Evolutionary conservation across 2,329 filamentous ascomycete species (phyloP).

Genomic region (Penicillium sp.): DNA sequence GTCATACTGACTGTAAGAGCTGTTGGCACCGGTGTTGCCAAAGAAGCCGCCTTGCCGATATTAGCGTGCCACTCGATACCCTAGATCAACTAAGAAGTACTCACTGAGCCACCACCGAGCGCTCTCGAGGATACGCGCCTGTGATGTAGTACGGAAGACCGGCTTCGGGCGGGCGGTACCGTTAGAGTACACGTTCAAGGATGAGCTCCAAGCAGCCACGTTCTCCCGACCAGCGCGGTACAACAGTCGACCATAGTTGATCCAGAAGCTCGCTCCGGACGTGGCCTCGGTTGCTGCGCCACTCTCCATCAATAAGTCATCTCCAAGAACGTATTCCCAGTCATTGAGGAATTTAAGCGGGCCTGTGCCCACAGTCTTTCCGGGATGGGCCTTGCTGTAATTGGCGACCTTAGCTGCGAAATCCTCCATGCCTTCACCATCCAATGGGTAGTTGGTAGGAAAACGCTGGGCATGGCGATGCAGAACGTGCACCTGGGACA

Average conservation of each 20-base stretch:
- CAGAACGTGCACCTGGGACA: slow-evolving; percentile 55
- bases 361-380: slow-evolving; percentile 42
- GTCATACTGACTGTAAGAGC: slow-evolving; percentile 34
- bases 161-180: slow-evolving; percentile 51
- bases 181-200: slow-evolving; percentile 42
- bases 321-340: slow-evolving; percentile 51
- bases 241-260: slow-evolving; percentile 54
- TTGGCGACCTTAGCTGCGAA: slow-evolving; percentile 51
- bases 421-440: slow-evolving; percentile 51
- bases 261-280: slow-evolving; percentile 55
- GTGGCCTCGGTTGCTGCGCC: slow-evolving; percentile 54
- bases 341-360: slow-evolving; percentile 55
- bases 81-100: neutral
- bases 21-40: slow-evolving; percentile 29
- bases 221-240: slow-evolving; percentile 50
- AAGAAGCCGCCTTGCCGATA: slow-evolving; percentile 19
- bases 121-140: slow-evolving; percentile 57
- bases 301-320: slow-evolving; percentile 48
- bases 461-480: slow-evolving; percentile 59
- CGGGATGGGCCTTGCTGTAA: slow-evolving; percentile 10
- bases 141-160: slow-evolving; percentile 55
- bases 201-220: slow-evolving; percentile 51
- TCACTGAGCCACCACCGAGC: slow-evolving; percentile 45
- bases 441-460: slow-evolving; percentile 48
- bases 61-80: neutral